These are phyloP conservation scores for Pseudevernia furfuracea DNA, from an alignment of 495 filamentous ascomycete species.

Conservation along the genomic window DNA sequence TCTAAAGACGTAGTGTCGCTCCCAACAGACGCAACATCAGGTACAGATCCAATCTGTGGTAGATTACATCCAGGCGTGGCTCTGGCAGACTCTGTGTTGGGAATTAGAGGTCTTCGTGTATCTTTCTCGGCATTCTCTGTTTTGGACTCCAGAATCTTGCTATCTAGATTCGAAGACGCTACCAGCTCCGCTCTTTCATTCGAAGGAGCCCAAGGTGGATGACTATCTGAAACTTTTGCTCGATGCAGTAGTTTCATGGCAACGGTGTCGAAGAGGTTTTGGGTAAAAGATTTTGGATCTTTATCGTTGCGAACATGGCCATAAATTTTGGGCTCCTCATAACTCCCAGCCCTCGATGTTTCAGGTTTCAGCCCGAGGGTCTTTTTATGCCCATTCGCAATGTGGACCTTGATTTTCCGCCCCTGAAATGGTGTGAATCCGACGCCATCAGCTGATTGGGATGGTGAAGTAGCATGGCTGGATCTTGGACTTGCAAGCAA, in stretches of 20 bases:
- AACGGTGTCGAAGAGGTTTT: slow-evolving; percentile 73
- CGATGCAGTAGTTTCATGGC: slow-evolving; percentile 64
- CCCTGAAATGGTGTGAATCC: background rate
- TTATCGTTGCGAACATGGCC: slow-evolving; percentile 46
- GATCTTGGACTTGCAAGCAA: background rate
- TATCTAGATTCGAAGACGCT: background rate
- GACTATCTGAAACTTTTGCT: background rate
- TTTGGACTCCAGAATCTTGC: background rate
- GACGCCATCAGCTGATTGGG: background rate
- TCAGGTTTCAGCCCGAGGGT: background rate
- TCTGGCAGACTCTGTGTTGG: background rate
- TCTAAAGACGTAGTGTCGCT: background rate
- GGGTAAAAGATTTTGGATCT: slow-evolving; percentile 78
- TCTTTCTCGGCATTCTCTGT: background rate
- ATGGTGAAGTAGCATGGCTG: background rate
- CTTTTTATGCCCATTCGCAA: slow-evolving; percentile 2
- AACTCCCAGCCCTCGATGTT: background rate
- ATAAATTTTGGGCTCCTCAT: background rate
- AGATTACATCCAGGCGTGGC: background rate
- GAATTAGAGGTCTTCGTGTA: background rate
- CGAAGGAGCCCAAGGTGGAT: background rate
- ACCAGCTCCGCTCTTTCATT: background rate
- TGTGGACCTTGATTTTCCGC: background rate
- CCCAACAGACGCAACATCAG: background rate
- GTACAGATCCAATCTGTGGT: background rate